phyloP scores from a whole-genome alignment of 2,329 filamentous ascomycete genomes.

The Aspergillus oerlinghausenensis region DNA sequence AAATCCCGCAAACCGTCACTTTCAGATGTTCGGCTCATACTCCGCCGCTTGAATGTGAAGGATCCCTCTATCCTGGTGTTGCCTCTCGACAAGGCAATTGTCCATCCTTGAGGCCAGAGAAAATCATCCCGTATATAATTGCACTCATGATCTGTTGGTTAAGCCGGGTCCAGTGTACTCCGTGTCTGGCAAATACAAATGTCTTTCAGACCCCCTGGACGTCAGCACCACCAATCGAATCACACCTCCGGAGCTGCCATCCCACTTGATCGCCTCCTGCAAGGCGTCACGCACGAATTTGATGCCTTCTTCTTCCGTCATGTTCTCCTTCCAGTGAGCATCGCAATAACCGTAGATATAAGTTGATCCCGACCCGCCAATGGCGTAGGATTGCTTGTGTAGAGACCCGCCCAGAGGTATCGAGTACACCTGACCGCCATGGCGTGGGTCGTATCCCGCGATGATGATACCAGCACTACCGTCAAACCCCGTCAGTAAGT shows the following conservation, averaged over 20 bases:
- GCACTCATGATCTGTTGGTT: constrained; percentile 23
- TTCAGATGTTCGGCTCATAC: neutral
- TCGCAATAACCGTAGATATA: constrained; percentile 99
- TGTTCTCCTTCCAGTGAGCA: constrained; percentile 88
- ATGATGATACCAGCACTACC: constrained; percentile 91
- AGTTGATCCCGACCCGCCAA: constrained; percentile 93
- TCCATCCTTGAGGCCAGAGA: neutral
- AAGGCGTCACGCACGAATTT: constrained; percentile 88
- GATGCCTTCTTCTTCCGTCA: constrained; percentile 88
- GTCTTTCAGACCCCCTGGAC: constrained; percentile 79
- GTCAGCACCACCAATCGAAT: constrained; percentile 98
- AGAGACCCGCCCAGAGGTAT: constrained; percentile 94
- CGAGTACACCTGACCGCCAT: constrained; percentile 95
- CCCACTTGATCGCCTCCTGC: constrained; percentile 97
- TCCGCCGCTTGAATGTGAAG: neutral
- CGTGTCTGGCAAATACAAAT: constrained; percentile 92
- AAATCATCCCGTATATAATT: constrained; percentile 22
- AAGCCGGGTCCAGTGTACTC: constrained; percentile 72
- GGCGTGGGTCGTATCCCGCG: constrained; percentile 92
- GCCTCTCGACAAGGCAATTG: neutral
- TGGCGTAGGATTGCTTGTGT: constrained; percentile 94
- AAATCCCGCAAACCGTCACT: neutral
- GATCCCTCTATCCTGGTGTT: neutral
- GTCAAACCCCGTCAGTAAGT: neutral
- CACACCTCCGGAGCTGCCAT: constrained; percentile 95